Conservation (phyloP, 164 flowering plant species). For the Tetracentron sinense region DNA sequence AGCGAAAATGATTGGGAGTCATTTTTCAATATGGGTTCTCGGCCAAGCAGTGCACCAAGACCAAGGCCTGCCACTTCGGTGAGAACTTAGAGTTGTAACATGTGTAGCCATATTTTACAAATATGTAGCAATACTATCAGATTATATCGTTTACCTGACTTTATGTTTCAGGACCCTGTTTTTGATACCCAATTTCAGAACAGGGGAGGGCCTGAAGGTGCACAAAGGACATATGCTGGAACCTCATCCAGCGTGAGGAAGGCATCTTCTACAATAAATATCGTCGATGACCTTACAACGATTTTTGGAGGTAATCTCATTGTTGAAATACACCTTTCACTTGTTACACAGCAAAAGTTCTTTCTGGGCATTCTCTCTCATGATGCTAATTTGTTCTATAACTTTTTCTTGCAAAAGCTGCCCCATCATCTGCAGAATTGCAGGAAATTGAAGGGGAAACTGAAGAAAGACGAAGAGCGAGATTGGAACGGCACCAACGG, state of each 20-base stretch:
- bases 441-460: slow-evolving; percentile 78
- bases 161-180: slow-evolving; percentile 52
- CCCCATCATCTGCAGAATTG: slow-evolving; percentile 50
- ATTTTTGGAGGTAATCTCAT: slow-evolving; percentile 71
- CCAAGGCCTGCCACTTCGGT: slow-evolving; percentile 63
- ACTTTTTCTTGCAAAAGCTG: slow-evolving; percentile 26
- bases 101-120: neutral
- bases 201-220: slow-evolving; percentile 50
- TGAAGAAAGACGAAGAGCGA: slow-evolving; percentile 72
- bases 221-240: slow-evolving; percentile 48
- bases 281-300: slow-evolving; percentile 80
- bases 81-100: slow-evolving; percentile 23
- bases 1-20: slow-evolving; percentile 75
- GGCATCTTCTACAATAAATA: slow-evolving; percentile 71
- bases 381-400: slow-evolving; percentile 12
- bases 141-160: slow-evolving; percentile 6
- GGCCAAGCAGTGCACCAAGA: slow-evolving; percentile 90
- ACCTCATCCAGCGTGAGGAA: slow-evolving; percentile 60
- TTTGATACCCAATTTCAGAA: slow-evolving; percentile 59
- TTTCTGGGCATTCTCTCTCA: neutral
- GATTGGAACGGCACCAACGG: slow-evolving; percentile 53
- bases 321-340: slow-evolving; percentile 6
- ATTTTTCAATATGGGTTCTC: slow-evolving; percentile 61
- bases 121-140: neutral
- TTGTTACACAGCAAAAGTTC: neutral